phyloP scores from a whole-genome alignment of 176 grass and related monocot genomes.

The Zizania latifolia region DNA sequence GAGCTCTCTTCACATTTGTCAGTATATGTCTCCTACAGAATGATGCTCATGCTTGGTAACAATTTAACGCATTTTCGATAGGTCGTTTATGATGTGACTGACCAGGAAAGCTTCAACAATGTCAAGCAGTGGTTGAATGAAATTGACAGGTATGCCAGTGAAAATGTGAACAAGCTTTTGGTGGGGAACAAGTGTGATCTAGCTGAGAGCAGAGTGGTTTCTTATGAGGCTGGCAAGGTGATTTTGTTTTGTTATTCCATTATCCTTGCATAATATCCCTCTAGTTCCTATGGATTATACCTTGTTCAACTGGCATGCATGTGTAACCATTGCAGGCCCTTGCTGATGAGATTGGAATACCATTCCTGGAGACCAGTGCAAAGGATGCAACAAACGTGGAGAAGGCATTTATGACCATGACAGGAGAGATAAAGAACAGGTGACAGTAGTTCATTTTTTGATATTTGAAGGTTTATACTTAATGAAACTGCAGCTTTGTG shows the following conservation, averaged over 20 bases:
- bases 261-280: not conserved
- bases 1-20: not conserved
- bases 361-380: conserved; percentile 71
- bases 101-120: conserved; percentile 74
- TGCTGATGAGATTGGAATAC: conserved; percentile 71
- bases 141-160: conserved; percentile 67
- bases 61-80: conserved; percentile 4
- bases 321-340: conserved; percentile 30
- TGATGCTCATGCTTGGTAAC: not conserved
- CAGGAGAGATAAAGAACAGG: conserved; percentile 61
- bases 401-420: conserved; percentile 72
- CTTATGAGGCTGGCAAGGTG: conserved; percentile 64
- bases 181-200: conserved; percentile 66
- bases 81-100: conserved; percentile 75
- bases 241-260: not conserved
- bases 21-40: not conserved
- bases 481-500: not conserved
- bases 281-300: not conserved
- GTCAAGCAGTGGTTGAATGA: conserved; percentile 74
- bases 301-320: not conserved
- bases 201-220: conserved; percentile 50
- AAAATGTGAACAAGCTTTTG: conserved; percentile 78
- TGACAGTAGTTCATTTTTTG: conserved; percentile 1
- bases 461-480: not conserved
- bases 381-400: conserved; percentile 79